Evolutionary conservation across 495 filamentous ascomycete species (phyloP), one percentile per base, ranked within the genome.

Genomic region (Haplographium delicatum): DNA sequence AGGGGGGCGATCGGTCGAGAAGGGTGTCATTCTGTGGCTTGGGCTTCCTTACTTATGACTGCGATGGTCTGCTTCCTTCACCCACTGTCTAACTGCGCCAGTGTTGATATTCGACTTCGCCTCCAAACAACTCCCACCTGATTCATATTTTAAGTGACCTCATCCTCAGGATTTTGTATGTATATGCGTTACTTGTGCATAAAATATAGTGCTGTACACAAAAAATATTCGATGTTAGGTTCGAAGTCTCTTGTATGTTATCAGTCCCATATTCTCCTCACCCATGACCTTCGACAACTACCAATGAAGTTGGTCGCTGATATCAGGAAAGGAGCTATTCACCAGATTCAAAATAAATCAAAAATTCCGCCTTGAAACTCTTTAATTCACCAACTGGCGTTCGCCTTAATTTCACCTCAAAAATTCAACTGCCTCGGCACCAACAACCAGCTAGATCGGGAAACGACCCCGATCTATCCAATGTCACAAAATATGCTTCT

Each of bases 131-230:
- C 28, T 31, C 44, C 37, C 18, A 47, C 44, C 28, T 35, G 42
- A 44, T 44, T 16, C 26, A 44, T 4, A 13, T 20, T 13, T 24
- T 43, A 13, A n/a, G 22, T 43, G 39, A 43, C 39, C 20, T 43
- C 39, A 15, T 28, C 22, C 16, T 38, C 45, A 10, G 20, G 39
- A 15, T 44, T 28, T 44, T 44, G 42, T 44, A 44, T 44, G 42
- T 44, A 44, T 44, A n/a, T 31, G n/a, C 31, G 42, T 15, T 44
- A 26, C 15, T 44, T 24, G 42, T 44, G 42, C 42, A 44, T 44
- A 31, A 44, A 31, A 19, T 16, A 27, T 19, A 5, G n/a, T 19
- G 9, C 15, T 19, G n/a, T 44, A 27, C 31, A 31, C 26, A 44
- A 22, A 44, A 24, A 44, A 19, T 26, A 13, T n/a, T n/a, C 23